Evolutionary conservation across 208 protist genomes (phyloP), one percentile per base, ranked within the genome.

Genomic region (Angomonas ambiguus): DNA sequence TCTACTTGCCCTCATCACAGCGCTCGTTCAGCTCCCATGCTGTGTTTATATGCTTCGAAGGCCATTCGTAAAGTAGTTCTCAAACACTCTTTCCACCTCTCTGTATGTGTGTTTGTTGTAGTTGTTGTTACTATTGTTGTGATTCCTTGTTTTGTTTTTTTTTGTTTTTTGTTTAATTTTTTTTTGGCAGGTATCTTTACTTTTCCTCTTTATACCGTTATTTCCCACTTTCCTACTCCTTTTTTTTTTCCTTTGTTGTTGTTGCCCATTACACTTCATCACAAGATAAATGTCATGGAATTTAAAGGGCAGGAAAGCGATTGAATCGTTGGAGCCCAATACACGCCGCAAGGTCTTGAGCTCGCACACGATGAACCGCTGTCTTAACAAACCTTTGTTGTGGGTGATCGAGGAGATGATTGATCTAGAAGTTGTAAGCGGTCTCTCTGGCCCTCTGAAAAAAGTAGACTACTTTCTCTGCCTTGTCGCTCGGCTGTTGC

Each of bases 381-480:
- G 79, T 65, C 68, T 73, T 16, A 71, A 88, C 62, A 86, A 87
- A 41, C 82, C 87, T 6, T 69, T 93, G 5, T 35, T 93, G 56
- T 87, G 79, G 65, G 80, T 85, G 24, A 32, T 91, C 13, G 84
- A 91, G 61, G 74, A 82, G 59, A 77, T 91, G 45, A 87, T 77
- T 32, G 63, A 38, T 8, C 60, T 88, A n/a, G 41, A 58, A 18
- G 69, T 51, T 25, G 67, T 91, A 8, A 84, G 76, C 25, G 78
- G 87, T 18, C 62, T 93, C 0, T 71, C 64, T 28, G 83, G 84
- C 8, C 83, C 82, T 4, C 67, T 85, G 11, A 66, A 77, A 28
- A 56, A 67, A 10, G 74, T 82, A 6, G 78, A 91, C 58, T 80
- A 78, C 49, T 93, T 93, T 60, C 62, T 89, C 32, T 90, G 81